A percentile compares a stretch with the other conserved stretches of the same genome.
phyloP scores from a whole-genome alignment of 345 rosid genomes.

The Garcia nutans region DNA sequence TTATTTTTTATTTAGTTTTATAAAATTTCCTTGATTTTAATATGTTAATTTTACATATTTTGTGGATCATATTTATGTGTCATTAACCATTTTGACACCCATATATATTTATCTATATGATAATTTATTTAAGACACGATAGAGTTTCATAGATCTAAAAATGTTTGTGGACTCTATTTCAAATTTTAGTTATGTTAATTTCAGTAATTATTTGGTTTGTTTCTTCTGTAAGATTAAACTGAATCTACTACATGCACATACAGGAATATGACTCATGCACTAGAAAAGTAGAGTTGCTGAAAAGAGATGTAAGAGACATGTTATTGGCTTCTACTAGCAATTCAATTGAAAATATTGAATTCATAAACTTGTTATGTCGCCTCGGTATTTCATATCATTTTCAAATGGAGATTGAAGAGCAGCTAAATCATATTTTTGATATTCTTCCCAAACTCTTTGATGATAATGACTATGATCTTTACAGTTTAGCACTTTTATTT shows the following conservation, averaged over 20 bases:
- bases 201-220: background rate
- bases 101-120: too few species aligned
- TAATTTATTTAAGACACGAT: too few species aligned
- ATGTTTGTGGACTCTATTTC: too few species aligned
- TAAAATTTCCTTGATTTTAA: too few species aligned
- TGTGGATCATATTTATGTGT: too few species aligned
- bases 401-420: background rate
- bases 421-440: background rate
- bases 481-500: background rate
- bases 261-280: background rate
- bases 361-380: background rate
- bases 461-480: background rate
- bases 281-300: background rate
- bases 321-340: background rate
- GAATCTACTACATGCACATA: background rate
- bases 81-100: too few species aligned
- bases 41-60: too few species aligned
- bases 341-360: background rate
- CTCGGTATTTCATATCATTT: conserved; percentile 2
- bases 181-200: background rate
- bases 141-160: too few species aligned
- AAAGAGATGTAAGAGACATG: background rate
- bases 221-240: background rate
- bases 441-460: background rate
- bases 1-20: too few species aligned